These are phyloP conservation scores for Carpinus fangiana DNA, from an alignment of 306 rosid species.

Conservation along the genomic window DNA sequence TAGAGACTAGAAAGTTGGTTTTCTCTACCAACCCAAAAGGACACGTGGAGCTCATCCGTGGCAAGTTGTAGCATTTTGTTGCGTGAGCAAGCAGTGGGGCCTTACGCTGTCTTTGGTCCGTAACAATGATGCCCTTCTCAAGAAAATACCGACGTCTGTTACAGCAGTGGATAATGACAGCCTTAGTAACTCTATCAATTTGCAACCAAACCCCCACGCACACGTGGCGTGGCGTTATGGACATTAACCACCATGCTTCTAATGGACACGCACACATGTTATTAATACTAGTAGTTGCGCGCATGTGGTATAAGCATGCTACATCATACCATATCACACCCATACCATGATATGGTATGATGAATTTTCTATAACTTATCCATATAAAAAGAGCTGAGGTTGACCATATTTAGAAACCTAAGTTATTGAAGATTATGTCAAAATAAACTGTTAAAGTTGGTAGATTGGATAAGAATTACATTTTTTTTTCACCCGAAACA, in stretches of 20 bases:
- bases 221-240: conserved; percentile 7
- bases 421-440: no score
- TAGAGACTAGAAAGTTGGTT: background rate
- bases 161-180: conserved; percentile 23
- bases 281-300: background rate
- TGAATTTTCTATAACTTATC: background rate
- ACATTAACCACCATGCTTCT: background rate
- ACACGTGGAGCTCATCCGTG: conserved; percentile 10
- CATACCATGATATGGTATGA: no score
- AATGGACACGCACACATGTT: background rate
- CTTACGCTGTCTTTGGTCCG: background rate
- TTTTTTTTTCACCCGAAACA: no score
- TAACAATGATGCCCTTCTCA: conserved; percentile 2
- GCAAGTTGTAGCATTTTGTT: background rate
- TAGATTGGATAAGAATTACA: no score
- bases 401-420: no score
- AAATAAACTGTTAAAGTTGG: no score
- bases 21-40: background rate
- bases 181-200: conserved; percentile 20
- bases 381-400: background rate
- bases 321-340: background rate
- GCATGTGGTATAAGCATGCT: background rate
- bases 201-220: background rate
- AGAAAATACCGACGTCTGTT: conserved; percentile 26
- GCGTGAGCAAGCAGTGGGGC: background rate